Evolutionary conservation across 495 filamentous ascomycete species (phyloP), one percentile per base, ranked within the genome.

Genomic region (Stereocaulon alpinum): DNA sequence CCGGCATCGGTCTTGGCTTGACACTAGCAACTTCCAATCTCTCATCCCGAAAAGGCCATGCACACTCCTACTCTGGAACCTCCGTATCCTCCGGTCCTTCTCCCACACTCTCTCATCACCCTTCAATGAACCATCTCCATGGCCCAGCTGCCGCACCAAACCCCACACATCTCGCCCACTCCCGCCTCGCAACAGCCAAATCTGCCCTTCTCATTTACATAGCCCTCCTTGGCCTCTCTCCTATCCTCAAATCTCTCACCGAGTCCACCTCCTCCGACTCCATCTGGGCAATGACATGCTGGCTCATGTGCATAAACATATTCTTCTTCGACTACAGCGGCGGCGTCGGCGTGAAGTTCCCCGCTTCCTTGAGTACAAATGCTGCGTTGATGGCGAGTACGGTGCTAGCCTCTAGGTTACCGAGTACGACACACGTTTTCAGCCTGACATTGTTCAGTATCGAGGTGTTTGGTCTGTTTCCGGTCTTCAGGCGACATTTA

Each of bases 301-400:
- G 88, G 85, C 77, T 98, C 49, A 81, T 98, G 67, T 81, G 88
- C 59, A 91, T 96, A 73, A 97, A 98, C 72, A 87, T 96, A 64
- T 90, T 95, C 70, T 95, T 93, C 68, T 95, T 96, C 69, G 93
- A 98, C 74, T 97, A 97, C 66, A 86, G 90, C 29, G 84, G 82
- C 65, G 85, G 79, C 22, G 61, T 63, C 17, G 80, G 78, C 41
- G 78, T 79, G 43, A 83, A 83, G 64, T 87, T 87, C 52, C 92
- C 92, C 1, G 90, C 94, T 51, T 87, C 88, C 11, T 77, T 98
- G 12, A 93, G 89, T 40, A 96, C 90, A 29, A 97, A 97, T 64
- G 91, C 93, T 7, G 92, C 94, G 0, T 77, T 96, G 17, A 96
- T 96, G 88, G 91, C 91, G 4, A 89, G 86, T 7, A 95, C 93